phyloP scores from a whole-genome alignment of 257 asterid genomes.

The Salvia rosmarinus region DNA sequence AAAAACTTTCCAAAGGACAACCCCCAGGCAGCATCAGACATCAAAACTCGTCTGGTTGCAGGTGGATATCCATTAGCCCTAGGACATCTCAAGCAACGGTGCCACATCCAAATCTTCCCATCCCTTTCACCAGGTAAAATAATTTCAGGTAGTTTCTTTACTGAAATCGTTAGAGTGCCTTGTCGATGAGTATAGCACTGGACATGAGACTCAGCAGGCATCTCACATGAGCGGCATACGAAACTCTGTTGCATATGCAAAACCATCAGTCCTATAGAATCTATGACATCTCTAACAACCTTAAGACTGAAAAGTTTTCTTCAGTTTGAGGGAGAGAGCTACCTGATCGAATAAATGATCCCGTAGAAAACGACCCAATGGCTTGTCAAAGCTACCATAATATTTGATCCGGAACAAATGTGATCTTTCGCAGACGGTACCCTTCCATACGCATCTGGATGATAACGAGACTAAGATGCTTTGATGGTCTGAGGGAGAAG shows the following conservation, averaged over 20 bases:
- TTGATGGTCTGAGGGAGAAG: slow-evolving; percentile 89
- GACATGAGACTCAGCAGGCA: slow-evolving; percentile 96
- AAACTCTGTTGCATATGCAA: slow-evolving; percentile 58
- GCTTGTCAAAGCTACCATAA: slow-evolving; percentile 87
- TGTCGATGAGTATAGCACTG: slow-evolving; percentile 96
- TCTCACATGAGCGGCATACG: slow-evolving; percentile 82
- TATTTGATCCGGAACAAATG: slow-evolving; percentile 89
- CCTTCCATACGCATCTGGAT: slow-evolving; percentile 93
- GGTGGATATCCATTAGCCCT: slow-evolving; percentile 87
- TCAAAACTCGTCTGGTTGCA: slow-evolving; percentile 85
- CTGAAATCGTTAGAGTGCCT: slow-evolving; percentile 93
- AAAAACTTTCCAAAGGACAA: slow-evolving; percentile 95
- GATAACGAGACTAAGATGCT: slow-evolving; percentile 92
- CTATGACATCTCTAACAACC: neutral
- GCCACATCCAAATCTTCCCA: slow-evolving; percentile 99
- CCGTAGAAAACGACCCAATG: slow-evolving; percentile 90
- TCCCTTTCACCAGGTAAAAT: slow-evolving; percentile 79
- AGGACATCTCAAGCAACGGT: slow-evolving; percentile 93
- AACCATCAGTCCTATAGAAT: slow-evolving; percentile 28
- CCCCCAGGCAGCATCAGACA: slow-evolving; percentile 99
- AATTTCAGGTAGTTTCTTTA: slow-evolving; percentile 79
- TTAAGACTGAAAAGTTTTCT: slow-evolving; percentile 2
- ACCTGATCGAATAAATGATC: slow-evolving; percentile 96
- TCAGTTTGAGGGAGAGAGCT: slow-evolving; percentile 28
- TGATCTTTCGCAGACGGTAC: slow-evolving; percentile 91